These are phyloP conservation scores for Penicillium odoratum DNA, from an alignment of 495 filamentous ascomycete genomes.

Conservation along the genomic window DNA sequence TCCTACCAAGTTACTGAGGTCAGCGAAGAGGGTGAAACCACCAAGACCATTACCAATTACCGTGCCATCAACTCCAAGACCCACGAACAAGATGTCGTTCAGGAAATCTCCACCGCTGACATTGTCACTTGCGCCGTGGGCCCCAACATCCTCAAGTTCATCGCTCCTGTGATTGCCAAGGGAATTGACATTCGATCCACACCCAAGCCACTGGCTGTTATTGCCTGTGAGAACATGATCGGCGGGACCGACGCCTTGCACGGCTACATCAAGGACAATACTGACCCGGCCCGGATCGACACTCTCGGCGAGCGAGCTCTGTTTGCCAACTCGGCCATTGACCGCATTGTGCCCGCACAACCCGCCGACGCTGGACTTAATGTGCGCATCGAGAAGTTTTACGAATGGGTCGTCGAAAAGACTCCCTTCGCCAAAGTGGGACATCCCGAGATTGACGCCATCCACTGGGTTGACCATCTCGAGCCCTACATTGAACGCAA, in stretches of 20 bases:
- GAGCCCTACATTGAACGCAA: conserved; percentile 98
- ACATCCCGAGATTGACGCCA: conserved; percentile 75
- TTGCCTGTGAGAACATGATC: conserved; percentile 97
- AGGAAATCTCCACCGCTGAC: conserved; percentile 84
- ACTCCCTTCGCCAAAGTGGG: conserved; percentile 68
- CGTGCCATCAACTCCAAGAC: conserved; percentile 92
- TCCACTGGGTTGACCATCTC: conserved; percentile 90
- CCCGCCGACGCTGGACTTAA: conserved; percentile 75
- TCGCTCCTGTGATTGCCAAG: conserved; percentile 90
- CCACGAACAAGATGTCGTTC: conserved; percentile 72
- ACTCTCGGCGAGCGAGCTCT: conserved; percentile 65
- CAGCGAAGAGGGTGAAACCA: conserved; percentile 77
- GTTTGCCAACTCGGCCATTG: conserved; percentile 96
- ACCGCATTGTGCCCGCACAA: conserved; percentile 93
- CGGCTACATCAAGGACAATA: conserved; percentile 77
- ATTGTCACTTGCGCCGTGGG: conserved; percentile 96
- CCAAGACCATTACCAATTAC: conserved; percentile 86
- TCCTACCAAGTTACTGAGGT: conserved; percentile 93
- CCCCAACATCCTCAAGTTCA: conserved; percentile 92
- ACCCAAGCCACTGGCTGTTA: conserved; percentile 77
- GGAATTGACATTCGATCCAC: conserved; percentile 74
- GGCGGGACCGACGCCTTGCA: conserved; percentile 84
- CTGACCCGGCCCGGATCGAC: conserved; percentile 55
- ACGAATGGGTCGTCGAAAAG: conserved; percentile 94
- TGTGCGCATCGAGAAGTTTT: conserved; percentile 96